phyloP scores from a whole-genome alignment of 1,284 basidiomycete genomes.

The Malassezia furfur region DNA sequence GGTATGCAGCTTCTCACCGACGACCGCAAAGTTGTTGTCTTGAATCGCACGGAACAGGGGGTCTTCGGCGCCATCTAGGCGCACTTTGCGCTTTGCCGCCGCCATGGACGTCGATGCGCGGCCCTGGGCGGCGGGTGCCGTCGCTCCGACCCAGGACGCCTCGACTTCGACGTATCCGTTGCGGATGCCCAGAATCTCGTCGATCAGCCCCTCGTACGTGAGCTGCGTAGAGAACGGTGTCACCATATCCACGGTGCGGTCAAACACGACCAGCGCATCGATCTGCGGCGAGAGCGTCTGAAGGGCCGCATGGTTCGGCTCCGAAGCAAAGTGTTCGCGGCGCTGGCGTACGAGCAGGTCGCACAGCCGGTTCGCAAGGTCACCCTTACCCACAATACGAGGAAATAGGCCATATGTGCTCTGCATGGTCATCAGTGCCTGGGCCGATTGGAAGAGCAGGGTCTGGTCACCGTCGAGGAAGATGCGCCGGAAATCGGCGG shows the following conservation, averaged over 20 bases:
- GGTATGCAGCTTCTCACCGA: constrained; percentile 71
- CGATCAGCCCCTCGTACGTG: constrained; percentile 93
- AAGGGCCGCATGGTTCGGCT: constrained; percentile 24
- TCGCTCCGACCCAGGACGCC: constrained; percentile 57
- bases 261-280: constrained; percentile 79
- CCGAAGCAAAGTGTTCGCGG: constrained; percentile 48
- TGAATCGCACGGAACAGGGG: constrained; percentile 73
- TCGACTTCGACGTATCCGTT: constrained; percentile 88
- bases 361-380: constrained; percentile 66
- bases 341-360: constrained; percentile 62
- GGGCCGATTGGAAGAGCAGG: constrained; percentile 73
- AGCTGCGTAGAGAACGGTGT: constrained; percentile 90
- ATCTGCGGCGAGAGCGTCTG: constrained; percentile 51
- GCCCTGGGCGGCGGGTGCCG: constrained; percentile 14
- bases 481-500: constrained; percentile 25
- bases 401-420: constrained; percentile 81
- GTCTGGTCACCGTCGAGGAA: constrained; percentile 84
- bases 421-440: constrained; percentile 76
- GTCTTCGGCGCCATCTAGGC: constrained; percentile 66
- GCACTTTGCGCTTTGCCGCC: constrained; percentile 56
- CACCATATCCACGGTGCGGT: constrained; percentile 87
- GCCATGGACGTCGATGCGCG: constrained; percentile 19
- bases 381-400: constrained; percentile 84
- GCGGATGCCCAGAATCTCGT: constrained; percentile 80
- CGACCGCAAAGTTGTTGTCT: constrained; percentile 87